Evolutionary conservation across 805 yeast genomes (phyloP).

Genomic region (Ogataea henricii): DNA sequence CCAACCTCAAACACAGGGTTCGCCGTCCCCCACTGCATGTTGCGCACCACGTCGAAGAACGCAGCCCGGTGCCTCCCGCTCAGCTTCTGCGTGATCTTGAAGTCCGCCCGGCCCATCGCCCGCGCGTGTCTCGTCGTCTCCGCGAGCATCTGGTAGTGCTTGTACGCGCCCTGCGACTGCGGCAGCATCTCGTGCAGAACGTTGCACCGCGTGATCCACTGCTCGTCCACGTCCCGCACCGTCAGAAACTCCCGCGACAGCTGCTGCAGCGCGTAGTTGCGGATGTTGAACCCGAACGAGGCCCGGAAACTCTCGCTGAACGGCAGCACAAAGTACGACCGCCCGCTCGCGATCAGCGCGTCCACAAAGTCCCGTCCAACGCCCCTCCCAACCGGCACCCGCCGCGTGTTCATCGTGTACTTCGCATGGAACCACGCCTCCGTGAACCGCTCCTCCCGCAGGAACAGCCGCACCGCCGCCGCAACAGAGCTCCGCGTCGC

Average conservation of each 20-base stretch:
- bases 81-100: slow-evolving; percentile 6
- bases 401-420: neutral
- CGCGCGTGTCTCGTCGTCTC: slow-evolving; percentile 2
- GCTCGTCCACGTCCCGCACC: neutral
- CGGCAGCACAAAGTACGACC: slow-evolving; percentile 7
- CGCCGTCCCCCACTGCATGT: neutral
- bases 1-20: slow-evolving; percentile 1
- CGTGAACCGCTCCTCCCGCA: slow-evolving; percentile 1
- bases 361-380: slow-evolving; percentile 11
- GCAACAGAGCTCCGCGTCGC: neutral
- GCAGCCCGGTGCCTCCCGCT: neutral
- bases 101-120: neutral
- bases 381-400: neutral
- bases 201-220: slow-evolving; percentile 1
- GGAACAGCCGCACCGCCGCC: slow-evolving; percentile 2
- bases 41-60: neutral
- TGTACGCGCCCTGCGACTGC: neutral
- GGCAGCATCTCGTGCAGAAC: slow-evolving; percentile 2
- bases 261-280: slow-evolving; percentile 5
- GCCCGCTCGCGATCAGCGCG: neutral
- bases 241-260: neutral
- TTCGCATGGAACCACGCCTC: slow-evolving; percentile 13
- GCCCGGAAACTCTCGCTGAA: slow-evolving; percentile 2
- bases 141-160: neutral
- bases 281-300: slow-evolving; percentile 2